Percentiles rank a stretch among this genome's conserved stretches.
Conservation (phyloP, 2,329 filamentous ascomycete genomes). For the Fusarium tjaetaba region DNA sequence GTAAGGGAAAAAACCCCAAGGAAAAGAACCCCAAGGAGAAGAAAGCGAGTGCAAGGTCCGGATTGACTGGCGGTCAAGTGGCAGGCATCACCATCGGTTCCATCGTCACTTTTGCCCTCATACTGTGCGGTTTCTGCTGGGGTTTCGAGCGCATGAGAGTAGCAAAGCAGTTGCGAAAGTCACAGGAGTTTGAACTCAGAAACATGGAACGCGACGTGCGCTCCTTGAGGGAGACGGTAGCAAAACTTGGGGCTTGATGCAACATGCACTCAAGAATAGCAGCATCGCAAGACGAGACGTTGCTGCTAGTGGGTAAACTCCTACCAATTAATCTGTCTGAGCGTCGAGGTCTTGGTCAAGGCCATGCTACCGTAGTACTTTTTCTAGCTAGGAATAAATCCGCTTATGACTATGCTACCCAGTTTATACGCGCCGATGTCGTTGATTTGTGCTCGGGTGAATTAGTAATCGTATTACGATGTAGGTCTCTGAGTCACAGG, state of each 20-base stretch:
- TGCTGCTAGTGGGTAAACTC: background rate
- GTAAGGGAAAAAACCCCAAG: too few species aligned
- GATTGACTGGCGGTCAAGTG: background rate
- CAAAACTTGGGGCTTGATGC: background rate
- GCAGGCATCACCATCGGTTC: background rate
- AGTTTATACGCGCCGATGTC: background rate
- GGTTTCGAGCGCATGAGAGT: background rate
- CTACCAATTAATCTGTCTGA: fast-evolving
- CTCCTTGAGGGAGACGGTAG: background rate
- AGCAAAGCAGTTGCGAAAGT: background rate
- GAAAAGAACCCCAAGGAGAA: too few species aligned
- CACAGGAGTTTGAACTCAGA: background rate
- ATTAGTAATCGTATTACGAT: background rate
- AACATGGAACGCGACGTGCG: background rate
- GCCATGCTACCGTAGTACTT: too few species aligned
- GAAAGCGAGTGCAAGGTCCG: background rate
- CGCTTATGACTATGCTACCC: background rate
- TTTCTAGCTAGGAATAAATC: fast-evolving
- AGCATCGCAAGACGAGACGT: background rate
- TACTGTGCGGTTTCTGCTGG: background rate
- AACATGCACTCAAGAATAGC: background rate
- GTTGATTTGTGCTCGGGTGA: background rate
- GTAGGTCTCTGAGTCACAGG: background rate
- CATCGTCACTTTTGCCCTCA: background rate
- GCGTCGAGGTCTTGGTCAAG: background rate